Base-by-base conservation (phyloP, 129 eudicot genomes). In the Artemisia tridentata region DNA sequence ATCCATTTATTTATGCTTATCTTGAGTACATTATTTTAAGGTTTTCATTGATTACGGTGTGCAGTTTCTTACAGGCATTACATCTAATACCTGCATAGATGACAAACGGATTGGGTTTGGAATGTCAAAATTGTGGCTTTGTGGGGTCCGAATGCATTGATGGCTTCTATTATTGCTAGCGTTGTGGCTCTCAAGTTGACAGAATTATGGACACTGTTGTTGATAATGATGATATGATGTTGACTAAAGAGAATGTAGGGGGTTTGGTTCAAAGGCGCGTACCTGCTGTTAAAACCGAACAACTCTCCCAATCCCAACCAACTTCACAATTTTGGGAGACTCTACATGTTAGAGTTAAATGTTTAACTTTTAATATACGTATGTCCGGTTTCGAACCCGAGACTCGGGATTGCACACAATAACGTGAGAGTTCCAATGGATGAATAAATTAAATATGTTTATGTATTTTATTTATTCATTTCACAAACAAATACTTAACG, bases 81-180 rank as follows among this genome's bases (percentile, higher is more conserved):
- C 29, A 27, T 27, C 29, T 27, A 3, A 27, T 27, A 27, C 29
- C 29, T 27, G 29, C 3, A 48, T 68, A 77, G 66, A 87, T 86
- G 86, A 20, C 54, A 4, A 72, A 48, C 7, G 69, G 67, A 67
- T 67, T 78, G 52, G 27, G 59, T 27, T 47, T 51, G 77, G 46
- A 19, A 16, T 91, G 97, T 82, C 53, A 69, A 14, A 80, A 68
- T 0, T 91, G 97, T 61, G 88, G 87, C 68, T 57, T 54, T 21
- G 78, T 75, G 18, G 92, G 87, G 38, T 72, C 84, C 7, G 76
- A 79, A 2, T 79, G 80, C 11, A 71, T 48, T 7, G 96, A 91
- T 52, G 96, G 97, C 38, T 84, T 57, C 83, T 88, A 63, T 68
- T 91, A 88, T 67, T 91, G 96, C 66, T 72, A 56, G 8, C 54